A percentile compares a stretch with the other conserved stretches of the same genome.
Conservation (phyloP, 306 rosid genomes). For the Mimosa pudica region DNA sequence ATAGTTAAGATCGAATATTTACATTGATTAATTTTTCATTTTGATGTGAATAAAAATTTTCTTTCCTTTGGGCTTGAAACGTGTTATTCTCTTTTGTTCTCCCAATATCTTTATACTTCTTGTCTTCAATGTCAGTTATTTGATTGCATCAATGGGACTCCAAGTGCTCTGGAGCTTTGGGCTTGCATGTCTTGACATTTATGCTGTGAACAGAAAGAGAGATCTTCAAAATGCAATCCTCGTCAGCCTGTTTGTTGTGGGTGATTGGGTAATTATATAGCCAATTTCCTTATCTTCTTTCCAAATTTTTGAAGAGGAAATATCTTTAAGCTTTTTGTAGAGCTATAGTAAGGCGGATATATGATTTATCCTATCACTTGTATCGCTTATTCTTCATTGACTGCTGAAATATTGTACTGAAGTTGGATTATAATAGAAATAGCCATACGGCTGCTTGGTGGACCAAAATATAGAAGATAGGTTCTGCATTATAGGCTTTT, state of each 20-base stretch:
- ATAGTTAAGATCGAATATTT: background rate
- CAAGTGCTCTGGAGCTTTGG: slow-evolving; percentile 98
- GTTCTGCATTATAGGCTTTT: background rate
- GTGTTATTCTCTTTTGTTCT: slow-evolving; percentile 12
- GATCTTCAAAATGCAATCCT: slow-evolving; percentile 87
- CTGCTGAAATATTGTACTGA: background rate
- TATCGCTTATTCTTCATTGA: slow-evolving; percentile 12
- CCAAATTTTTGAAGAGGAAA: slow-evolving; percentile 16
- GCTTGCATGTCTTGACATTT: slow-evolving; percentile 94
- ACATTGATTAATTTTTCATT: slow-evolving; percentile 16
- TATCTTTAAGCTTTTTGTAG: slow-evolving; percentile 1
- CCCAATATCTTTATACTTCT: slow-evolving; percentile 25
- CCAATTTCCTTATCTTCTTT: slow-evolving; percentile 31
- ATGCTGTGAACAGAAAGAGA: slow-evolving; percentile 81
- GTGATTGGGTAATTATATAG: slow-evolving; percentile 82
- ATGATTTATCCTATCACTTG: slow-evolving; percentile 19
- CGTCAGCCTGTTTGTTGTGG: slow-evolving; percentile 92
- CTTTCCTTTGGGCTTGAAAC: slow-evolving; percentile 10
- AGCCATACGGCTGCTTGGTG: background rate
- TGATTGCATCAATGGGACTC: slow-evolving; percentile 98
- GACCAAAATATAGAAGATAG: slow-evolving; percentile 8
- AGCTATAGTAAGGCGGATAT: background rate
- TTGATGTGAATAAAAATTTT: background rate
- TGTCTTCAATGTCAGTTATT: slow-evolving; percentile 62
- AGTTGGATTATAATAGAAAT: slow-evolving; percentile 8